phyloP scores from a whole-genome alignment of 2,329 filamentous ascomycete species.

The Cercospora berteroae region DNA sequence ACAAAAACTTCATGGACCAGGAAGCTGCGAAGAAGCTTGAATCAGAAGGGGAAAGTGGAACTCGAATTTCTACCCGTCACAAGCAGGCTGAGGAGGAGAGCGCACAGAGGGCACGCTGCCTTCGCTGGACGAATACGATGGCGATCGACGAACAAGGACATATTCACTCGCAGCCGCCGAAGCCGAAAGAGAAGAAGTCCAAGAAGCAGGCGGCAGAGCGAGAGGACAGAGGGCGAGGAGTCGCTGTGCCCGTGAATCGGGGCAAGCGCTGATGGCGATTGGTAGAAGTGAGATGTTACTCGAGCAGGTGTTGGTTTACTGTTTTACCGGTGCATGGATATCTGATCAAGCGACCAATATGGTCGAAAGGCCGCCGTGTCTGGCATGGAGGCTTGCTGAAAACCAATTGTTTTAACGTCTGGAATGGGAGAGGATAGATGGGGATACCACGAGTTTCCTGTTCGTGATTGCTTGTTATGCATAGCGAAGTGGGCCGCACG shows the following conservation, averaged over 20 bases:
- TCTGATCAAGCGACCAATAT: not conserved
- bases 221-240: constrained; percentile 27
- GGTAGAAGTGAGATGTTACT: constrained; percentile 15
- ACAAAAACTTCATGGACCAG: constrained; percentile 42
- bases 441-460: not conserved
- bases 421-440: not conserved
- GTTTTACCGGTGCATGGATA: not conserved
- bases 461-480: constrained; percentile 4
- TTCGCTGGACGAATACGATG: constrained; percentile 64
- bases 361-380: not conserved
- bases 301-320: not conserved
- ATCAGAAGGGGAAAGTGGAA: constrained; percentile 46
- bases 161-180: constrained; percentile 34
- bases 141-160: constrained; percentile 46
- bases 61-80: constrained; percentile 61
- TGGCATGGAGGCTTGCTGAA: not conserved
- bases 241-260: constrained; percentile 44
- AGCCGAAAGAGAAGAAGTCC: constrained; percentile 39
- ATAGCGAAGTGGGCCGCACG: constrained; percentile 3
- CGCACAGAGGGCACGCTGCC: constrained; percentile 56
- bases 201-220: constrained; percentile 33
- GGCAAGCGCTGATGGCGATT: constrained; percentile 48
- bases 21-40: constrained; percentile 52
- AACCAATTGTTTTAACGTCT: not conserved
- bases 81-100: constrained; percentile 59